These are phyloP conservation scores for Globisporangium polare DNA, from an alignment of 352 stramenopile species.

Conservation along the genomic window DNA sequence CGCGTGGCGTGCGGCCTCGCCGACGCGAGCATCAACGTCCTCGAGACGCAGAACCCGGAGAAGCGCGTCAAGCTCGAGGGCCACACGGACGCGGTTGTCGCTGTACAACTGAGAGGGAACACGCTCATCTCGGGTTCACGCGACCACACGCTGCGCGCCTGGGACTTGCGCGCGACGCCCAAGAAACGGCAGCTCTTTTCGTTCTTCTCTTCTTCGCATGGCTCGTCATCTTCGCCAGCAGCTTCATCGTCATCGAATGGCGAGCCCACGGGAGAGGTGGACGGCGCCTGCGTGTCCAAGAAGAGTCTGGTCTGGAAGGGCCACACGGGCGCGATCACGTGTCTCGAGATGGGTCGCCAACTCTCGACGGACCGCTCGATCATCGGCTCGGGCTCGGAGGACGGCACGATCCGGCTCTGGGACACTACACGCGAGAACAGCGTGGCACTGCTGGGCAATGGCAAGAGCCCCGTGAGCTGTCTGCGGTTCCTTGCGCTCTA, in stretches of 20 bases:
- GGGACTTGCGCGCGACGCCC: slow-evolving; percentile 58
- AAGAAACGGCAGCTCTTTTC: slow-evolving; percentile 60
- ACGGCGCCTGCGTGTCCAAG: slow-evolving; percentile 53
- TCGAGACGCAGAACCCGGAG: slow-evolving; percentile 32
- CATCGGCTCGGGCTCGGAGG: slow-evolving; percentile 61
- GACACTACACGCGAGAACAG: slow-evolving; percentile 62
- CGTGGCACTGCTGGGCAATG: slow-evolving; percentile 42
- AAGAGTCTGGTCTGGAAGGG: slow-evolving; percentile 61
- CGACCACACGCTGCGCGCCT: slow-evolving; percentile 69
- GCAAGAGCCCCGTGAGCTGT: slow-evolving; percentile 42
- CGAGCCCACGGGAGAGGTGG: slow-evolving; percentile 32
- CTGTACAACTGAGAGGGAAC: slow-evolving; percentile 55
- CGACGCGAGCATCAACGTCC: slow-evolving; percentile 35
- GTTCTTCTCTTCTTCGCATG: slow-evolving; percentile 44
- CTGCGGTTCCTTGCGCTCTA: slow-evolving; percentile 59
- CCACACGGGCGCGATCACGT: slow-evolving; percentile 57
- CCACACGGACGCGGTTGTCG: slow-evolving; percentile 49
- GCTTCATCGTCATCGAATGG: slow-evolving; percentile 15
- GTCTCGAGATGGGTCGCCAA: slow-evolving; percentile 71
- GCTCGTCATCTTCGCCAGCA: neutral
- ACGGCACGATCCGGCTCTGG: slow-evolving; percentile 73
- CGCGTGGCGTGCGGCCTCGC: slow-evolving; percentile 50
- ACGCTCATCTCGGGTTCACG: slow-evolving; percentile 63
- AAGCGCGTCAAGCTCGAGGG: slow-evolving; percentile 46
- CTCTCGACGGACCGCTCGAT: slow-evolving; percentile 51